Evolutionary conservation across 805 yeast species (phyloP).

Genomic region (Ogataea trehalophila): DNA sequence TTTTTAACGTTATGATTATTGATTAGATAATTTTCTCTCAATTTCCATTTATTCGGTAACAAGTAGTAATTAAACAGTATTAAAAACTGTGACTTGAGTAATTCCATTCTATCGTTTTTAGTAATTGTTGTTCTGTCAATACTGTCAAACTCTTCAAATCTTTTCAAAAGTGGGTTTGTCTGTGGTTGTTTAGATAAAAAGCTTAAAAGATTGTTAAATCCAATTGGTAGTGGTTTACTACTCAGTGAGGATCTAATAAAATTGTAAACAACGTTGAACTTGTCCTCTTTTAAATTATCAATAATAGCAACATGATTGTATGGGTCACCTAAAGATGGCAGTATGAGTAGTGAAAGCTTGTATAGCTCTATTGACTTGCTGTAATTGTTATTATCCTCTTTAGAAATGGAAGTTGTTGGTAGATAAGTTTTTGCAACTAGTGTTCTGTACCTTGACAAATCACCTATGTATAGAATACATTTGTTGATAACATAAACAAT

Average conservation of each 20-base stretch:
- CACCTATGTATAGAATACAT: slow-evolving; percentile 51
- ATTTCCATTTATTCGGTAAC: slow-evolving; percentile 37
- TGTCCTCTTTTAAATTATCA: slow-evolving; percentile 45
- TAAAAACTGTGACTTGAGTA: slow-evolving; percentile 29
- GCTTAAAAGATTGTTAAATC: slow-evolving; percentile 40
- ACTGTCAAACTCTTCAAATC: slow-evolving; percentile 23
- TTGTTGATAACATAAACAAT: slow-evolving; percentile 42
- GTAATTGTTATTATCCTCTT: slow-evolving; percentile 37
- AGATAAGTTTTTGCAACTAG: slow-evolving; percentile 42
- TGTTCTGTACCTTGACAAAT: slow-evolving; percentile 52
- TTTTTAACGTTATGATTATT: slow-evolving; percentile 27
- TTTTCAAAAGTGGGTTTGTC: slow-evolving; percentile 23
- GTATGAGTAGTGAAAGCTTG: slow-evolving; percentile 46
- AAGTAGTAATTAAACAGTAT: slow-evolving; percentile 34
- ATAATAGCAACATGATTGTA: slow-evolving; percentile 56
- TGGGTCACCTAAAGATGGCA: slow-evolving; percentile 68
- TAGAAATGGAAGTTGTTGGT: slow-evolving; percentile 26
- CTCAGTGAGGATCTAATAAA: slow-evolving; percentile 53
- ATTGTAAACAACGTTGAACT: slow-evolving; percentile 45
- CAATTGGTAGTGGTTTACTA: slow-evolving; percentile 44
- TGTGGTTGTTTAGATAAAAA: slow-evolving; percentile 32
- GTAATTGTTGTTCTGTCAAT: slow-evolving; percentile 25
- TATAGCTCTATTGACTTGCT: slow-evolving; percentile 43
- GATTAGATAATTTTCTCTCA: slow-evolving; percentile 21
- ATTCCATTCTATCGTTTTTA: slow-evolving; percentile 30